phyloP scores from a whole-genome alignment of 164 flowering plant species.

The Vitis cinerea region DNA sequence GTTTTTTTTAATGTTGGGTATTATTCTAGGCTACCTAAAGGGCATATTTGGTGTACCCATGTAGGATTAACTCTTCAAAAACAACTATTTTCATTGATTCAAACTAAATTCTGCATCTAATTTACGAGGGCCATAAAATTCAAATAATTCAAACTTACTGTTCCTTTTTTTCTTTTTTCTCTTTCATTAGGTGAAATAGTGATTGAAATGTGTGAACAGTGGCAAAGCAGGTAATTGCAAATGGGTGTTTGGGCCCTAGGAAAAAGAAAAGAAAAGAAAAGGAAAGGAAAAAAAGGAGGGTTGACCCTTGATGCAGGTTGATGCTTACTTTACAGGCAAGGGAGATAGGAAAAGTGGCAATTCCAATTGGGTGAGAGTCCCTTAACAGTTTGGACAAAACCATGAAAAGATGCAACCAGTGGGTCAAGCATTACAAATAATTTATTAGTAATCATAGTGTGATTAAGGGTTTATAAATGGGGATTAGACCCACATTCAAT shows the following conservation, averaged over 20 bases:
- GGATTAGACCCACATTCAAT: neutral
- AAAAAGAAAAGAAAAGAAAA: neutral
- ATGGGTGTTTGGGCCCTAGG: neutral
- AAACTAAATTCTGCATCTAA: neutral
- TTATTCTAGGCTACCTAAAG: conserved; percentile 27
- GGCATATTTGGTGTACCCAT: conserved; percentile 32
- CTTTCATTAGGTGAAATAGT: too few species aligned
- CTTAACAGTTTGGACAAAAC: conserved; percentile 9
- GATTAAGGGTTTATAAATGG: neutral
- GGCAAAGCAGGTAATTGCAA: neutral
- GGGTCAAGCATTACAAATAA: conserved; percentile 10
- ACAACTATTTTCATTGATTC: neutral
- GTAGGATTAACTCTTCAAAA: conserved; percentile 12
- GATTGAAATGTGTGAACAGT: neutral
- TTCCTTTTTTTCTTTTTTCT: too few species aligned
- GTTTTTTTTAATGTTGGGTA: conserved; percentile 18
- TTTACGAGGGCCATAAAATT: neutral
- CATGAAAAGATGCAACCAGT: conserved; percentile 9
- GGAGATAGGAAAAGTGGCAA: neutral
- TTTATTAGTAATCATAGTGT: neutral
- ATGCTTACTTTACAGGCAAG: conserved; percentile 1
- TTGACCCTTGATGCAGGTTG: conserved; percentile 8
- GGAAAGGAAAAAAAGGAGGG: neutral
- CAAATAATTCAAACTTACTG: neutral
- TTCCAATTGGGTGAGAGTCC: neutral